Evolutionary conservation across 805 yeast species (phyloP), one percentile per base, ranked within the genome.

Genomic region (Zygosaccharomyces bailii): DNA sequence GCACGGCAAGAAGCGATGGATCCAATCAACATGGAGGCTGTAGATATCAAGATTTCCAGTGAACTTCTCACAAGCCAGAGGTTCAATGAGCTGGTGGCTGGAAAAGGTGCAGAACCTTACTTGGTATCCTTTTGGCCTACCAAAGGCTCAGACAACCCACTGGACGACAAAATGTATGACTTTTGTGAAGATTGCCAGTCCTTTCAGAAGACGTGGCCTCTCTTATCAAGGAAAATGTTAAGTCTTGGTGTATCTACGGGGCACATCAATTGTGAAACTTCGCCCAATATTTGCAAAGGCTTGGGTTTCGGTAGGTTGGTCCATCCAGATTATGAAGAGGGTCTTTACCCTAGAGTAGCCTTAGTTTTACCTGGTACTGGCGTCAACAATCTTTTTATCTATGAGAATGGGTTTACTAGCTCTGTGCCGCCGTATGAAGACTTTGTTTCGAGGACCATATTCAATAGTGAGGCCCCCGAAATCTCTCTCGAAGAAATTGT

Each of bases 51-150:
- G 14, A 70, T 76, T 39, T 54, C 69, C 18, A 75, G 81, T 25
- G 54, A 56, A 23, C 48, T 56, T 10, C 52, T 78, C 17, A 60
- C 67, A 23, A 66, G 73, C 1, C 70, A 68, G 41, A 68, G 71
- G 10, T 56, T 83, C 53, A 45, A 79, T 35, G 61, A 70, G 10
- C 53, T 80, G 4, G 65, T 83, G 7, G 75, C 75, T 0, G 86
- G 87, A 1, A 56, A 56, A 7, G 69, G 73, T 13, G 58, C 63
- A 1, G 64, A 66, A 20, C 86, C 91, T 2, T 63, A 69, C 43
- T 65, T 85, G 49, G 71, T 85, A 3, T 74, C 85, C 11, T 80
- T 85, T 48, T 84, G 84, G 78, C 89, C 90, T 2, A 64, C 80
- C 2, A 61, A 72, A 4, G 69, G 72, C 36, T 61, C 71, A 25